Evolutionary conservation across 164 flowering plant species (phyloP), one percentile per base, ranked within the genome.

Genomic region (Taxillus chinensis): DNA sequence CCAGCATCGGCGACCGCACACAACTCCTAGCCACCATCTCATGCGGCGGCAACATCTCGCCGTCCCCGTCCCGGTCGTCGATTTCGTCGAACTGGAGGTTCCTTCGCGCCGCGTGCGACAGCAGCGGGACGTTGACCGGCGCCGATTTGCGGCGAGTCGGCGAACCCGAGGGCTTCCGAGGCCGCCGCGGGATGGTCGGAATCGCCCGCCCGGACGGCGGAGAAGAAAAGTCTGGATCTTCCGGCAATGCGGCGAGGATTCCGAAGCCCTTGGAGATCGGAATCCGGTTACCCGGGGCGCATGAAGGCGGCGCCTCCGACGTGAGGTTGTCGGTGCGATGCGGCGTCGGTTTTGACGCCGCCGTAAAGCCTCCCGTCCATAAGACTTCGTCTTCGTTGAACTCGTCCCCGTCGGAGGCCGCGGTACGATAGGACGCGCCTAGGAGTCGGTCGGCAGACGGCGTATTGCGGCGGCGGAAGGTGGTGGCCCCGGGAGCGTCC

Each of bases 31-130:
- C 83, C 66, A 77, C 81, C 13, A 79, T 73, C 75, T 77, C 83
- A 57, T 79, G 85, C 62, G 85, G 85, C 61, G 85, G 83, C 62
- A 77, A 11, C 75, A 71, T 51, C 63, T 56, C 71, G 7, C 56
- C 70, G 16, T 69, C 72, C 49, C 17, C 76, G 5, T 62, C 79
- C n/a, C 41, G 77, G 4, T 39, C 76, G 37, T 63, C 59, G 8
- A 39, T 68, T 4, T 61, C 74, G 5, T 66, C 63, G n/a, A 61
- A 6, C 8, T 5, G 46, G 12, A 48, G 38, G 14, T 9, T 9
- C 17, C 41, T 65, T 54, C 61, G 9, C 65, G 39, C 37, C n/a
- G 59, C 62, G 57, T 45, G 66, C 42, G 75, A 7, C 56, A 70
- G 14, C 40, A 73, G 9, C 45, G 85, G 82, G 38, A 57, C 43